Base-by-base conservation (phyloP, 164 flowering plant genomes). In the Platanus orientalis region DNA sequence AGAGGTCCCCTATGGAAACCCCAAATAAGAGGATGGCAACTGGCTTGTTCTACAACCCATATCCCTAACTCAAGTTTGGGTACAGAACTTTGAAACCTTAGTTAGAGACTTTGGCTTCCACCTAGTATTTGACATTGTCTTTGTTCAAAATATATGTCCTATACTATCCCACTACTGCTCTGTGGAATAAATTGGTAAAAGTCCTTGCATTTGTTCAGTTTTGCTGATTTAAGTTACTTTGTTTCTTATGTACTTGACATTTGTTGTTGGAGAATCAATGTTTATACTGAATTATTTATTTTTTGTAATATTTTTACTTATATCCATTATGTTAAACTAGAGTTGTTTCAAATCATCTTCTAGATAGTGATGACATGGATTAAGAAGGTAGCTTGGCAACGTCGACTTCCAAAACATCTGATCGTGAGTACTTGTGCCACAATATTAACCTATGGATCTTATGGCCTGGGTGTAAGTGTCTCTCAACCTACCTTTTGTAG, bases 391-490 rank as follows among this genome's bases (percentile, higher is more conserved):
- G 87, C 90, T 24, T 77, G 80, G 78, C 80, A 76, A 53, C 76
- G 79, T 39, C 64, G 61, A 23, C 70, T 83, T 51, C 71, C 85
- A n/a, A 75, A 51, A 57, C 48, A 60, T 26, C 66, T 71, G 29
- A 69, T 81, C 47, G 47, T 60, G 32, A 64, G 64, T 40, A 62
- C 80, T 28, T 65, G 69, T 63, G 83, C 84, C 2, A 72, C 85
- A 30, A 65, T 85, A 53, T 63, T 85, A 54, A 71, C 85, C 7
- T 85, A 76, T 75, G 90, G 90, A 50, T 83, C 90, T 16, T 85
- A 79, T 71, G 85, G 87, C 29, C 79, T 85, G 27, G 90, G 90
- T 17, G 90, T 85, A 74, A 68, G 77, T 69, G 6, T 55, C 16
- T 55, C 17, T 52, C 16, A 52, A 0, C 32, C 29, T 25, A 7